A percentile compares a stretch with the other conserved stretches of the same genome.
phyloP scores from a whole-genome alignment of 179 eudicot species.

The Gypsophila paniculata region DNA sequence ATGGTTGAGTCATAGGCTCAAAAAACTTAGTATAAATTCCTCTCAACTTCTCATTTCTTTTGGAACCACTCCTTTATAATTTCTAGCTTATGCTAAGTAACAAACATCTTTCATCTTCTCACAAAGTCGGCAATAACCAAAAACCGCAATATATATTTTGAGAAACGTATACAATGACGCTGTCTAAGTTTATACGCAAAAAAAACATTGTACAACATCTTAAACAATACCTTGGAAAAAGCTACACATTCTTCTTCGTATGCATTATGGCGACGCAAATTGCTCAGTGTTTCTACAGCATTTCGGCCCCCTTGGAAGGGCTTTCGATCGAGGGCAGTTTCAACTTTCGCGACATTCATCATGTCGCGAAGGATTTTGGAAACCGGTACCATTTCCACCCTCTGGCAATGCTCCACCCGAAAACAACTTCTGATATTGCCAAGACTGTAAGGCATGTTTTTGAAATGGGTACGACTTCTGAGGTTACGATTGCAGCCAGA shows the following conservation, averaged over 20 bases:
- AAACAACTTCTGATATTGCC: constrained; percentile 54
- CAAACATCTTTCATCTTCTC: constrained; percentile 22
- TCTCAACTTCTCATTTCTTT: constrained; percentile 9
- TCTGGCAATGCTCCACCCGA: constrained; percentile 55
- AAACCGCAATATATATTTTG: not conserved
- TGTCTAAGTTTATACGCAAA: not conserved
- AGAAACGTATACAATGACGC: constrained; percentile 9
- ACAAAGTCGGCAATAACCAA: not conserved
- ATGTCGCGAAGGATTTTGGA: constrained; percentile 62
- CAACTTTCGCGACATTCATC: constrained; percentile 36
- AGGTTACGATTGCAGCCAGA: constrained; percentile 65
- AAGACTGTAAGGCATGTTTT: constrained; percentile 43
- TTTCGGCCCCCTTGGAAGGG: constrained; percentile 19
- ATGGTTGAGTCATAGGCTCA: constrained; percentile 24
- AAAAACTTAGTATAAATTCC: constrained; percentile 27
- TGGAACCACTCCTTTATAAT: constrained; percentile 5
- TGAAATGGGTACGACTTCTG: constrained; percentile 53
- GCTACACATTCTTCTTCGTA: constrained; percentile 21
- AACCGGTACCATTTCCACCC: constrained; percentile 45
- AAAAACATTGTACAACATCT: constrained; percentile 6
- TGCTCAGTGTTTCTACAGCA: constrained; percentile 18
- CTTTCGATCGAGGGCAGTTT: constrained; percentile 49
- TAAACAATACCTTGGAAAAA: constrained; percentile 13
- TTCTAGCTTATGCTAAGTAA: not conserved
- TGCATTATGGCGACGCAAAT: constrained; percentile 24